Base-by-base conservation (phyloP, 257 asterid genomes). In the Rubia yunnanensis region DNA sequence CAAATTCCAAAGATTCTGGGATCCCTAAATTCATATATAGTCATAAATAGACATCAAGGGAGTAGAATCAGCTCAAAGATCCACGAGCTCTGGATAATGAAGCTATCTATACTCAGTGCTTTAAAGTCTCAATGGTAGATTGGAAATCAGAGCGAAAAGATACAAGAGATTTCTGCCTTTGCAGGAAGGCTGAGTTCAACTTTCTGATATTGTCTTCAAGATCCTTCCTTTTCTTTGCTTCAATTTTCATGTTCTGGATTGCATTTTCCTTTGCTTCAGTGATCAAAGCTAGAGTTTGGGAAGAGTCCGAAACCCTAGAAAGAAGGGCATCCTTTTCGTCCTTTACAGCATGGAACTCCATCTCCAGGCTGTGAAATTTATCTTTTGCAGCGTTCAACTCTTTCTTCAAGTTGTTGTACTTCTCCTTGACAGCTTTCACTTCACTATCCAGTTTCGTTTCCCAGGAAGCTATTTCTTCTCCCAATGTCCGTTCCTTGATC, bases 381-480 rank as follows among this genome's bases (percentile, higher is more conserved):
- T 79, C 84, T 70, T 81, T 85, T 26, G 95, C 84, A 72, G 65
- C 76, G 72, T 77, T 72, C 79, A 84, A 52, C 79, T 77, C 86
- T 73, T 79, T 72, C 73, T 87, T 88, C 86, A 85, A 72, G 75
- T 79, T 79, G 63, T n/a, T 56, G 80, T 71, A 82, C 73, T 77
- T 83, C 13, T 74, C 86, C 78, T 79, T 82, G 60, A 82, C 61
- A 10, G 62, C 70, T 74, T 78, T 44, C 41, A 82, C 68, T 73
- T 89, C 91, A 66, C 67, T 71, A 69, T 84, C 88, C 83, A 82
- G 66, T 72, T 82, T 72, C 79, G 77, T 82, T 87, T 86, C 89
- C 97, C 99, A 87, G 73, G 71, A 70, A 75, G 95, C 86, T 72
- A 90, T 82, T 66, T 84, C 91, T 74, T 74, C 82, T 62, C 88